Percentiles rank a stretch among this genome's conserved stretches.
Evolutionary conservation across 805 yeast genomes (phyloP).

Genomic region (Metschnikowia shivogae): DNA sequence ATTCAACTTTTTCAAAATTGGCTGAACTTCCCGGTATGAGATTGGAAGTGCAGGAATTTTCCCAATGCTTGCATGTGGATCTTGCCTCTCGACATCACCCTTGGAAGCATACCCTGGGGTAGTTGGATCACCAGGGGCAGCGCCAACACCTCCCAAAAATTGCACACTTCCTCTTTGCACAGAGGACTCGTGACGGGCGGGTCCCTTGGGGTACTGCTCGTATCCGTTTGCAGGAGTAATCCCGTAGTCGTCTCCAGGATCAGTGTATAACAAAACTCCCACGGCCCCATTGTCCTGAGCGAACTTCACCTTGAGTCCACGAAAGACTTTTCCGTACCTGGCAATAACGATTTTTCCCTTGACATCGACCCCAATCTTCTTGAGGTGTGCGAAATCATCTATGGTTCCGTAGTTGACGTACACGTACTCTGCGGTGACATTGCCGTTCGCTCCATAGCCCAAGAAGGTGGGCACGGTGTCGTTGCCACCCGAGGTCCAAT

Average conservation of each 20-base stretch:
- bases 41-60: constrained; percentile 69
- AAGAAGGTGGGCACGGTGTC: constrained; percentile 56
- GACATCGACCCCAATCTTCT: constrained; percentile 38
- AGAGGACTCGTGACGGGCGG: constrained; percentile 58
- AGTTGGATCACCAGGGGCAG: constrained; percentile 72
- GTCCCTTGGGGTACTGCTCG: constrained; percentile 57
- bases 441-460: constrained; percentile 63
- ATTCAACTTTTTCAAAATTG: constrained; percentile 54
- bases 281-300: constrained; percentile 61
- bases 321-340: constrained; percentile 47
- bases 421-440: constrained; percentile 50
- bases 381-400: constrained; percentile 49
- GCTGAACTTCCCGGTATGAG: constrained; percentile 57
- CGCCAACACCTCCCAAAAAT: constrained; percentile 46
- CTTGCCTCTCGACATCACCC: constrained; percentile 18
- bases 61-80: constrained; percentile 44
- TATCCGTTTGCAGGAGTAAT: constrained; percentile 54
- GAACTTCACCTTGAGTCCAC: constrained; percentile 55
- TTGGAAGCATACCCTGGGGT: constrained; percentile 64
- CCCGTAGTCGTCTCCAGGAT: constrained; percentile 63
- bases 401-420: constrained; percentile 58
- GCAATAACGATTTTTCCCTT: constrained; percentile 57
- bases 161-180: constrained; percentile 62
- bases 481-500: constrained; percentile 35
- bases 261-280: constrained; percentile 62